phyloP scores from a whole-genome alignment of 495 filamentous ascomycete genomes.

The Tuber indicum region DNA sequence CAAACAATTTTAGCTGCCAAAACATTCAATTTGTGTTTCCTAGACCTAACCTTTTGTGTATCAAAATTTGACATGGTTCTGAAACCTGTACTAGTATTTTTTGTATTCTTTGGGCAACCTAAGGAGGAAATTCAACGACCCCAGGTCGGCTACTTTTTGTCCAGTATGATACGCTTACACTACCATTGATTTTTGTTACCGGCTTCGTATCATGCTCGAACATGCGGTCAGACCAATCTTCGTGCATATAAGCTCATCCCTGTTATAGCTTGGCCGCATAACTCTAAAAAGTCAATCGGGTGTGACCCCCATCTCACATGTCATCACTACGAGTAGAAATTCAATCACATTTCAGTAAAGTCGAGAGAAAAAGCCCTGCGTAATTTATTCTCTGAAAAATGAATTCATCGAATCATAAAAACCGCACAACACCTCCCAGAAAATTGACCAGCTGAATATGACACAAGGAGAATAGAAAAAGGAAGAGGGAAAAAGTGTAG shows the following conservation, averaged over 20 bases:
- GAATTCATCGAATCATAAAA: background rate
- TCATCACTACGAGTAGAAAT: background rate
- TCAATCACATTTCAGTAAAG: background rate
- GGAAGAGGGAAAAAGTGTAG: background rate
- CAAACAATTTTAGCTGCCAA: too few species aligned
- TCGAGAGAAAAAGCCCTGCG: background rate
- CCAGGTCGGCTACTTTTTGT: too few species aligned
- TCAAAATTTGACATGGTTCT: too few species aligned
- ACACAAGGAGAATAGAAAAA: constrained; percentile 1
- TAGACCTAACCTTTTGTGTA: too few species aligned
- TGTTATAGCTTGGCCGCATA: background rate
- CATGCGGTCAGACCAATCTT: background rate
- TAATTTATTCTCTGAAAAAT: constrained; percentile 1
- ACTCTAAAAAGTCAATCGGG: background rate
- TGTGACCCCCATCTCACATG: background rate
- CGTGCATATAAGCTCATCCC: background rate
- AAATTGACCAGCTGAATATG: background rate
- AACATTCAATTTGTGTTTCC: too few species aligned
- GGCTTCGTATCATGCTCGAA: too few species aligned
- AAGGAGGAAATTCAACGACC: too few species aligned
- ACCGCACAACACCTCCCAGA: background rate
- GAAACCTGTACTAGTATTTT: too few species aligned
- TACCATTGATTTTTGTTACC: too few species aligned
- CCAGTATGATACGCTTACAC: too few species aligned
- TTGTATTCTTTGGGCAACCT: too few species aligned